Conservation (phyloP, 2,329 filamentous ascomycete genomes). For the Pseudogymnoascus sp. region DNA sequence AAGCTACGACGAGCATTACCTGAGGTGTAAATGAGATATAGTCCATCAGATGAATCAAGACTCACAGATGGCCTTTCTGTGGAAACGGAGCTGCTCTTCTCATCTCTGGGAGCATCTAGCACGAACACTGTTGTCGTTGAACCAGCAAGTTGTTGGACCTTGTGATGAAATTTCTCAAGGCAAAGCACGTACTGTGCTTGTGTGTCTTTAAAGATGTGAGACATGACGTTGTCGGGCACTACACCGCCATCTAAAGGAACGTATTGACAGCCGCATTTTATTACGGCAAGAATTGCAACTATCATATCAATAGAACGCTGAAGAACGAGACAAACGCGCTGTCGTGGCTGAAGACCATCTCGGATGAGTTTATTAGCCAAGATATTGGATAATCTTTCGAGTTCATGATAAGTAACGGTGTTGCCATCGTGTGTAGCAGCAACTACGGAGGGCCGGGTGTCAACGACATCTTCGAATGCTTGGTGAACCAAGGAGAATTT, state of each 20-base stretch:
- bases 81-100: background rate
- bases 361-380: slow-evolving; percentile 34
- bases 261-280: slow-evolving; percentile 51
- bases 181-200: slow-evolving; percentile 39
- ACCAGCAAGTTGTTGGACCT: slow-evolving; percentile 21
- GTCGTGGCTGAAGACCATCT: slow-evolving; percentile 35
- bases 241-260: slow-evolving; percentile 49
- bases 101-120: slow-evolving; percentile 13
- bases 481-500: slow-evolving; percentile 30
- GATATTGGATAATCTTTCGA: slow-evolving; percentile 35
- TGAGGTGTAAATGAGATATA: slow-evolving; percentile 23
- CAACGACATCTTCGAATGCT: slow-evolving; percentile 29
- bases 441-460: slow-evolving; percentile 30
- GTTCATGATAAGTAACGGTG: slow-evolving; percentile 38
- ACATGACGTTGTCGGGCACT: slow-evolving; percentile 40
- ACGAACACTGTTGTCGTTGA: slow-evolving; percentile 14
- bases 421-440: slow-evolving; percentile 33
- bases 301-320: slow-evolving; percentile 48
- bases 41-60: slow-evolving; percentile 15
- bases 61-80: slow-evolving; percentile 14
- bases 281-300: slow-evolving; percentile 45
- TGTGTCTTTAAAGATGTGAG: slow-evolving; percentile 41
- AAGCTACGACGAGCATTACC: slow-evolving; percentile 37
- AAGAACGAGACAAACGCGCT: slow-evolving; percentile 46
- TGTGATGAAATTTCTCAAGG: slow-evolving; percentile 30